These are phyloP conservation scores for Podospora conica DNA, from an alignment of 495 filamentous ascomycete species.

Conservation along the genomic window DNA sequence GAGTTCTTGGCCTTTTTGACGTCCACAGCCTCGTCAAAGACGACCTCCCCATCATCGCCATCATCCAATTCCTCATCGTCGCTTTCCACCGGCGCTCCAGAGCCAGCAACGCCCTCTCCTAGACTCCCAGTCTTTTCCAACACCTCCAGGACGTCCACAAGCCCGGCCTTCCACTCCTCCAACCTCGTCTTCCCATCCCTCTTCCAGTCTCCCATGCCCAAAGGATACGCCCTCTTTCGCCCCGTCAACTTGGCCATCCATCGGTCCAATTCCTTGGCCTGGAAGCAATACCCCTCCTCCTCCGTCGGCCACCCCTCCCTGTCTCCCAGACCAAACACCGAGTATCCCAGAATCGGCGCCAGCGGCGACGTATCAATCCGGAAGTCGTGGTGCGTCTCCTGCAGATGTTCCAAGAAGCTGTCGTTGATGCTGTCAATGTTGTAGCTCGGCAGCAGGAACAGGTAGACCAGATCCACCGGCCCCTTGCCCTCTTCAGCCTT, in stretches of 20 bases:
- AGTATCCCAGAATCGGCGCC: conserved; percentile 70
- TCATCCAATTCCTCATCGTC: conserved; percentile 61
- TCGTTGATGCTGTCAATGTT: conserved; percentile 86
- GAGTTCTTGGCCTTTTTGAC: conserved; percentile 37
- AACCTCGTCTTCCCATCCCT: conserved; percentile 57
- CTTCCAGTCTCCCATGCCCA: conserved; percentile 84
- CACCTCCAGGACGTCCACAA: conserved; percentile 65
- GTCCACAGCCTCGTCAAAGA: conserved; percentile 37
- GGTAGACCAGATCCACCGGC: conserved; percentile 62
- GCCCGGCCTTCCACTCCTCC: conserved; percentile 68
- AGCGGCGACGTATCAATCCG: conserved; percentile 86
- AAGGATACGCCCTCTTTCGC: conserved; percentile 68
- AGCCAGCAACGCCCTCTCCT: conserved; percentile 74
- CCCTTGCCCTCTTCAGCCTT: conserved; percentile 38
- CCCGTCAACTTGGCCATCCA: conserved; percentile 93
- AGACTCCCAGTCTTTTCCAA: conserved; percentile 53
- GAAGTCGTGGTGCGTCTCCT: conserved; percentile 93
- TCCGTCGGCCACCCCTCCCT: conserved; percentile 85
- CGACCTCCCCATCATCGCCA: conserved; percentile 54
- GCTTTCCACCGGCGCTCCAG: conserved; percentile 76
- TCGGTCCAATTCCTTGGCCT: conserved; percentile 81
- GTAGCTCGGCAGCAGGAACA: conserved; percentile 78
- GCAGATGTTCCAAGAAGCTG: conserved; percentile 72
- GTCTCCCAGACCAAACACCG: conserved; percentile 91
- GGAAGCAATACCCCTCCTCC: conserved; percentile 84